Evolutionary conservation across 495 filamentous ascomycete species (phyloP), one percentile per base, ranked within the genome.

Genomic region (Penicillium manginii): DNA sequence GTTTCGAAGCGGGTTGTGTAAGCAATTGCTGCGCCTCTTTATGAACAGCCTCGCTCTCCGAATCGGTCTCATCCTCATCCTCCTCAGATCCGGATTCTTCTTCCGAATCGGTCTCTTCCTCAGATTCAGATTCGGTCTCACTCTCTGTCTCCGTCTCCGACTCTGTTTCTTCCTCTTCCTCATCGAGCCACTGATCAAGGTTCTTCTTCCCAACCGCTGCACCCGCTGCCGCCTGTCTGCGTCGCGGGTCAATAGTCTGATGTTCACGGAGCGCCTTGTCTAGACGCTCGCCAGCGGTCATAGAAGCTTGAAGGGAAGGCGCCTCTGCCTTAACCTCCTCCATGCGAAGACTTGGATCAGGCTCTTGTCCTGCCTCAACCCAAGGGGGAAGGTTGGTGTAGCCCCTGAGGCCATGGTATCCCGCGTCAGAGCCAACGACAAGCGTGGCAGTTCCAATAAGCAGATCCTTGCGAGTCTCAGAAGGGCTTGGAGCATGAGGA

Each of bases 121-220:
- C 74, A 32, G 61, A 76, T 56, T 72, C 76, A 15, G 65, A 69
- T 71, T 77, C 43, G 73, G 67, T 73, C 51, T 83, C 81, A 0
- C 74, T 73, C n/a, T 76, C 76, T 4, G 66, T 73, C 50, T 81
- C 81, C 4, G 73, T 77, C 43, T 82, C 82, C 0, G 70, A 69
- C 26, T 79, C 80, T 12, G 78, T 75, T 33, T 77, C 76, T 19
- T 75, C 77, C 23, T 68, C 75, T 37, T 77, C 73, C 29, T 82
- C 82, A 19, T 81, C 82, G 54, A 97, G 78, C 91, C 94, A 98
- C 70, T 96, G 89, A 77, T 97, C 89, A 62, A 97, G 76, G 18
- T 84, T 88, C 83, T 93, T 96, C 48, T 66, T 75, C 65, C 79
- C 84, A 60, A 63, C 49, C 22, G 55, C 60, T n/a, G 64, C 56